Base-by-base conservation (phyloP, 2,329 filamentous ascomycete genomes). In the Xylariales sp. region DNA sequence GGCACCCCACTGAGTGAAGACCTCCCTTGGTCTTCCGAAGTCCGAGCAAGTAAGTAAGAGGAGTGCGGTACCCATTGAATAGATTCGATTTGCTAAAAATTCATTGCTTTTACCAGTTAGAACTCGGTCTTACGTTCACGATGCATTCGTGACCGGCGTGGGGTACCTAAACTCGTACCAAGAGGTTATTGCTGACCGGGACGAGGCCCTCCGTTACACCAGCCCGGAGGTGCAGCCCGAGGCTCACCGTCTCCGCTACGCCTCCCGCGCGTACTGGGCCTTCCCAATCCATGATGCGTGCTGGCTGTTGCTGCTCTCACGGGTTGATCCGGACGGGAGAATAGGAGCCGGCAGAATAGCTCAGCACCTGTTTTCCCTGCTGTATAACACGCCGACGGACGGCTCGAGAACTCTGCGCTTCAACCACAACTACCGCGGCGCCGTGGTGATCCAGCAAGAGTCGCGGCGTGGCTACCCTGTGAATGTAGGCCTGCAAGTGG, bases 201-300 rank as follows among this genome's bases (percentile, higher is more conserved):
- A 24, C 13, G 29, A 38, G 6, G 27, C 33, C 19, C 24, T 37
- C 10, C 18, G 19, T 14, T 41, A 41, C 21, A 39, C 29, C 18
- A 7, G 44, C 23, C 15, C 29, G 12, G 33, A 38, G 15, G 29
- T 16, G 16, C 33, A 38, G 17, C 41, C 40, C 13, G 29, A 38
- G n/a, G 40, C 15, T 5, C 23, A 42, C 18, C 25, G 37, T 13
- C 29, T 41, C 13, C 24, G 33, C 6, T 34, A 29, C 12, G n/a
- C 21, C 2, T 31, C 32, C n/a, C 16, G 14, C 12, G 33, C 29
- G 5, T 44, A 47, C 16, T 50, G 46, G 44, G 47, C 40, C 29
- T 50, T 43, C 25, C 40, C 40, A 10, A 23, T 51, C n/a, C 49
- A 51, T 25, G 43, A 48, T 24, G 38, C 42, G 23, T 53, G 49